Evolutionary conservation across 352 stramenopile genomes (phyloP).

Genomic region (Globisporangium nagaii): DNA sequence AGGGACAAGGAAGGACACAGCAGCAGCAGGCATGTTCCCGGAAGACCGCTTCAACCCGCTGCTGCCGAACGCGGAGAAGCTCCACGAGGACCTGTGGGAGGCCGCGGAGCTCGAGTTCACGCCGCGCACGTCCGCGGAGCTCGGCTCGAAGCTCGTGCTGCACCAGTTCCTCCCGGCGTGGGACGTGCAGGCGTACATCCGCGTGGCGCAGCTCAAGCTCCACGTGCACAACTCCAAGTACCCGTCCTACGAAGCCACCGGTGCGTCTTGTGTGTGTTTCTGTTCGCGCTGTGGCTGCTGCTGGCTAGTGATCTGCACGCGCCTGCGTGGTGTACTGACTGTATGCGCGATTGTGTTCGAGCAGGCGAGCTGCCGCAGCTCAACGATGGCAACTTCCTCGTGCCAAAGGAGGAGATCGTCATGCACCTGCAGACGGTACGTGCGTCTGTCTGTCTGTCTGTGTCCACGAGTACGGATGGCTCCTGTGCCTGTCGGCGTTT

Average conservation of each 20-base stretch:
- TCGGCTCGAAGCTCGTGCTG: conserved; percentile 63
- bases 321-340: neutral
- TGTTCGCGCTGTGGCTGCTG: neutral
- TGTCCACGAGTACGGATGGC: neutral
- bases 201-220: conserved; percentile 62
- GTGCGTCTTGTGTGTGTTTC: conserved; percentile 12
- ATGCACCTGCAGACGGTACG: conserved; percentile 80
- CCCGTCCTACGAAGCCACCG: conserved; percentile 71
- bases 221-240: conserved; percentile 87
- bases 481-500: too few relatives aligned
- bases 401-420: conserved; percentile 81
- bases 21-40: conserved; percentile 48
- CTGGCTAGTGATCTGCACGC: neutral
- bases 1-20: too few relatives aligned
- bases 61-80: conserved; percentile 55
- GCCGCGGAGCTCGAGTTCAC: conserved; percentile 43
- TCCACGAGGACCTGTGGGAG: conserved; percentile 60
- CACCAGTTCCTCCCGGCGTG: conserved; percentile 83
- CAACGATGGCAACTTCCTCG: conserved; percentile 81
- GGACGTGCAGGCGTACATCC: conserved; percentile 83
- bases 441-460: neutral
- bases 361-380: conserved; percentile 76
- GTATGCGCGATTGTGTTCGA: neutral
- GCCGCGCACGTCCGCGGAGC: conserved; percentile 64
- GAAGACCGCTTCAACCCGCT: conserved; percentile 81